Evolutionary conservation across 2,329 filamentous ascomycete genomes (phyloP), one percentile per base, ranked within the genome.

Genomic region (Gnomoniopsis sp.): DNA sequence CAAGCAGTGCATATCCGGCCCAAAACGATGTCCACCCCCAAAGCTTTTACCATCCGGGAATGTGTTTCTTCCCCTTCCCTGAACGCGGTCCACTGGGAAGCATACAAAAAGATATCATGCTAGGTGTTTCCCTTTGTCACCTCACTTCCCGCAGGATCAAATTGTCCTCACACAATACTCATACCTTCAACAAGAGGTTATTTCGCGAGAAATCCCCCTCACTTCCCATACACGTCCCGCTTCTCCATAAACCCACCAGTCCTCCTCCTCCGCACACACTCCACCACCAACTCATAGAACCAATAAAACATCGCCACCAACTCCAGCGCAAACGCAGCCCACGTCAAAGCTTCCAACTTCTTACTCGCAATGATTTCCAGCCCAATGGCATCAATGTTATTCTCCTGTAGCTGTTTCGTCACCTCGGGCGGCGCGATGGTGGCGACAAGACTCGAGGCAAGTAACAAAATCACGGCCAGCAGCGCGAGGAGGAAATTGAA

Each of bases 271-370:
- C 38, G 26, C 4, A 26, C 49, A 26, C 49, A 58, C 47, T 60
- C 55, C 11, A 56, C 58, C 21, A 55, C 44, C 17, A 60, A 48
- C 41, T 60, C 58, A 21, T 51, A 46, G 15, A 36, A 43, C 55
- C 55, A 60, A 34, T 54, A 60, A 19, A 34, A 21, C 26, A 52
- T 26, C 0, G 72, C 64, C 1, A 71, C 60, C 4, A 73, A 66
- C 75, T 81, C 80, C 61, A 77, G 68, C 7, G 64, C 77, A 14
- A 79, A 75, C 1, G 79, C 72, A 3, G 77, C 72, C 80, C 79
- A 83, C 3, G 74, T 74, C 49, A 82, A 65, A 34, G 65, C 71
- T 62, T 76, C 70, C 61, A 83, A 79, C 68, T 77, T 76, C 47
- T 55, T 64, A 10, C 81, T 80, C 14, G 68, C 63, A 14, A 67